Base-by-base conservation (phyloP, 345 rosid species). In the Citrus glauca region DNA sequence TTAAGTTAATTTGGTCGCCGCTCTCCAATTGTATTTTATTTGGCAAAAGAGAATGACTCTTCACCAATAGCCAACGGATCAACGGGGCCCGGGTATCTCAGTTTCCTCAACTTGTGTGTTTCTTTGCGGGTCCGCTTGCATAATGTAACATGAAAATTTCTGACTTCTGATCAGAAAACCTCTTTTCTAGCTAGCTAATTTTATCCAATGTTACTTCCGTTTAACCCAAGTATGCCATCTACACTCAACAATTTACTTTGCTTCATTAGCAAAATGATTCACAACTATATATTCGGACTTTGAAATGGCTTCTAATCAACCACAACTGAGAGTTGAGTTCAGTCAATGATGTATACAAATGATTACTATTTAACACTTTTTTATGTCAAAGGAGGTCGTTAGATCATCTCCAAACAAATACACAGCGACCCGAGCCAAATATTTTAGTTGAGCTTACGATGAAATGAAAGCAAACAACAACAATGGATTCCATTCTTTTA, bases 31-130 rank as follows among this genome's bases (percentile, higher is more conserved):
- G 20, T 17, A 16, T 53, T 35, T 62, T 32, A 25, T 53, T 75
- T 1, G 72, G 56, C 80, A 4, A 73, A 61, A 64, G 82, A 80
- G 45, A 78, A 65, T 6, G 85, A 85, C 86, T 59, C 71, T 78
- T 78, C 80, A 82, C 81, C 83, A 13, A 48, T 50, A 45, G 13
- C 81, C 84, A 60, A 73, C 79, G 35, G 59, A 78, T 32, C 74
- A 50, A 60, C 13, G 27, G 78, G 70, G 19, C 71, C 69, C 48
- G 28, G 9, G 37, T 9, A 53, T 73, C 77, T 61, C 68, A 4
- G 53, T 62, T 74, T 40, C 69, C 28, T 74, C 69, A 62, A 53
- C 30, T 20, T 13, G 56, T 5, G 45, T 22, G 20, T 37, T 59
- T 59, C 67, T 24, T 73, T 24, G 37, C 25, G 32, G 73, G 2